Base-by-base conservation (phyloP, 2,329 filamentous ascomycete species). In the Verticillium alfalfae region DNA sequence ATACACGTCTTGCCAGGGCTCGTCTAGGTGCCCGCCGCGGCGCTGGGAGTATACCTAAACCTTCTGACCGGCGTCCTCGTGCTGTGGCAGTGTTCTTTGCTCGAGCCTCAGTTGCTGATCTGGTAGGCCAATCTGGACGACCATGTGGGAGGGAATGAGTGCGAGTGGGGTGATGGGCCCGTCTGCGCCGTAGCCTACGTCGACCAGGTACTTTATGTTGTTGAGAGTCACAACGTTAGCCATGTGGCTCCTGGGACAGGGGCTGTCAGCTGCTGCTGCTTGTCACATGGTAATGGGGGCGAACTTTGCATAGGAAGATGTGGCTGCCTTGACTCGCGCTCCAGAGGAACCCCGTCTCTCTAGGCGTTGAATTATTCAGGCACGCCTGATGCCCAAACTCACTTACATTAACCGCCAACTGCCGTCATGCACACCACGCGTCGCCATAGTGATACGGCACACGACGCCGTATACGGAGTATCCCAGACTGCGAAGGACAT, bases 111-210 rank as follows among this genome's bases (percentile, higher is more conserved):
- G 38, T 55, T 79, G 72, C 5, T 75, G 73, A 2, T 78, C 77
- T 0, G 75, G 74, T 6, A 86, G 38, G 38, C 38, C 38, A 73
- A 37, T 79, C 78, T 10, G 66, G 16, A n/a, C 8, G 12, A 16
- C 12, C 7, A 6, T 12, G 55, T 31, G 8, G 8, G 15, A 15
- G 7, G 78, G 69, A 0, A 67, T 70, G 4, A 78, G 55, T 5
- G 76, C 75, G 1, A 60, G 57, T 22, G 22, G 22, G 22, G 22
- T 22, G n/a, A 67, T 62, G 5, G 75, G 64, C 9, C 68, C 69
- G 65, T 83, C 79, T 59, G 77, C 78, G 38, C 86, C 86, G 66
- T 87, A 88, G 26, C 83, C 85, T 12, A 88, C 82, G 67, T 89
- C 87, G 49, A 84, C 76, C 63, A 82, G 71, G 68, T 80, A 82